Conservation (phyloP, 176 grass and related monocot genomes). For the Musa acuminata region DNA sequence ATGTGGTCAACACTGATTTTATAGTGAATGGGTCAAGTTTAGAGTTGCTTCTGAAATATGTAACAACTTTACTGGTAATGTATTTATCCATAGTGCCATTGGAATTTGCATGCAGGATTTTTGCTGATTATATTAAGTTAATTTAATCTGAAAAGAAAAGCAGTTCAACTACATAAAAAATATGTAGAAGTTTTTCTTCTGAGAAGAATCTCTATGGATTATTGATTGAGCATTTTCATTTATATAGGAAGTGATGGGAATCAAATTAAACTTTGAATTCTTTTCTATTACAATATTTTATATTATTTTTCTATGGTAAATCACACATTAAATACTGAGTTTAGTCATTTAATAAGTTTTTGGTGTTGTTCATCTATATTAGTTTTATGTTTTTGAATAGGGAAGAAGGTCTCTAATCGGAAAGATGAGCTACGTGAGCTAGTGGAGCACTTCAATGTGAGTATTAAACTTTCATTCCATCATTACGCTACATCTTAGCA, state of each 20-base stretch:
- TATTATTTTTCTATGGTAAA: not conserved
- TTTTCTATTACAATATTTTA: not conserved
- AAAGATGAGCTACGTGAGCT: conserved; percentile 75
- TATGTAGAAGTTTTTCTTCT: no score
- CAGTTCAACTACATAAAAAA: no score
- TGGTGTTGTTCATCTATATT: conserved; percentile 12
- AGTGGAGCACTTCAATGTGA: conserved; percentile 89
- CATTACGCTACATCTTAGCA: not conserved
- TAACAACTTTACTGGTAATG: no score
- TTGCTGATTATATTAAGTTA: no score
- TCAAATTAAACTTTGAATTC: not conserved
- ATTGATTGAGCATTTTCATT: no score
- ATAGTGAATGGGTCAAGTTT: no score
- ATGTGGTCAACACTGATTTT: no score
- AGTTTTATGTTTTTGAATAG: conserved; percentile 35
- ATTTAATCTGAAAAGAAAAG: no score
- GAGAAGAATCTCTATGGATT: no score
- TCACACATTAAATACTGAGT: conserved; percentile 8
- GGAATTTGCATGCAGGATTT: no score
- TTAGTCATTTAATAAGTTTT: conserved; percentile 14
- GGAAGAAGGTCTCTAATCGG: conserved; percentile 68
- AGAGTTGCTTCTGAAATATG: no score
- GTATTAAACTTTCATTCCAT: conserved; percentile 4
- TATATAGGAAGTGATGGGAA: not conserved
- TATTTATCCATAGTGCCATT: no score